Conservation (phyloP, 1,139 yeast species). For the Pichia sp. region DNA sequence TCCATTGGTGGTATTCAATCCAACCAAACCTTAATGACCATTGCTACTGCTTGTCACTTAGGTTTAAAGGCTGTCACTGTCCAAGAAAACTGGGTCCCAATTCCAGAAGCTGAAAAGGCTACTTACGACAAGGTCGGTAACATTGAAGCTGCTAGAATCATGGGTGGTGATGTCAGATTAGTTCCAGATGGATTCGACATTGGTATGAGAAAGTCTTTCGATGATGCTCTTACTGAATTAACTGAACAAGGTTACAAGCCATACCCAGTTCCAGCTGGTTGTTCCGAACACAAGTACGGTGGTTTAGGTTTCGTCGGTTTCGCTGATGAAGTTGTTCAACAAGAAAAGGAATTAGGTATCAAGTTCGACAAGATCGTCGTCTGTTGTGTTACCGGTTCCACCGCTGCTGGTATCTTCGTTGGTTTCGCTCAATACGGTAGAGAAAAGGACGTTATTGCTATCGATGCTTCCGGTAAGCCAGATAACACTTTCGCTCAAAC, state of each 20-base stretch:
- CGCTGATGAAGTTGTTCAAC: conserved; percentile 33
- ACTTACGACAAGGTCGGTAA: conserved; percentile 35
- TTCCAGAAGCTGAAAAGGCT: conserved; percentile 31
- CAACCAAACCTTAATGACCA: conserved; percentile 35
- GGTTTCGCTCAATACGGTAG: conserved; percentile 35
- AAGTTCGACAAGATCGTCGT: conserved; percentile 34
- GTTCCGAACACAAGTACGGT: conserved; percentile 35
- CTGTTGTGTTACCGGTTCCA: conserved; percentile 35
- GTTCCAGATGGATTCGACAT: conserved; percentile 34
- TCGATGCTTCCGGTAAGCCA: conserved; percentile 36
- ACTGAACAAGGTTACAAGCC: conserved; percentile 29
- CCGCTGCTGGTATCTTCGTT: conserved; percentile 34
- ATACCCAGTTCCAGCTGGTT: conserved; percentile 36
- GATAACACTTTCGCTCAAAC: conserved; percentile 33
- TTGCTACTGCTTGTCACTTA: conserved; percentile 35
- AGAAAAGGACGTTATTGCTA: conserved; percentile 34
- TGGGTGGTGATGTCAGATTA: conserved; percentile 35
- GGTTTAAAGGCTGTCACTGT: conserved; percentile 34
- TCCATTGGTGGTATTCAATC: conserved; percentile 36
- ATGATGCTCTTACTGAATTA: conserved; percentile 30
- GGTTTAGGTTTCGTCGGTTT: conserved; percentile 35
- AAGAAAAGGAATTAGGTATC: conserved; percentile 33
- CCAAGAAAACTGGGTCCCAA: conserved; percentile 36
- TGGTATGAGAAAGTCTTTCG: conserved; percentile 34
- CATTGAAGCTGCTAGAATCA: conserved; percentile 34